Evolutionary conservation across 805 yeast species (phyloP).

Genomic region (Saturnispora kantuleensis): DNA sequence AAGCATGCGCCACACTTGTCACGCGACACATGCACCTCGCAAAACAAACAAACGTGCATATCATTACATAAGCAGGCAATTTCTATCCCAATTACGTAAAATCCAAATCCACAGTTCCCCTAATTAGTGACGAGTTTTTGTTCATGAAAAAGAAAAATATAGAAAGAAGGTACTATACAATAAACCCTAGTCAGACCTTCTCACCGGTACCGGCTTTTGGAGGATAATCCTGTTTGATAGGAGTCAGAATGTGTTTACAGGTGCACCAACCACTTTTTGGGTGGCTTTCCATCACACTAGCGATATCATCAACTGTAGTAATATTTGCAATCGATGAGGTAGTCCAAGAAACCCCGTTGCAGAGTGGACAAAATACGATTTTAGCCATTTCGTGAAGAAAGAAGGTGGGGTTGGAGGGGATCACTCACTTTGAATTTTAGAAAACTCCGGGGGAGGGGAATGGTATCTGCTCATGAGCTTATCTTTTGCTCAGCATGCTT

Average conservation of each 20-base stretch:
- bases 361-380: conserved; percentile 30
- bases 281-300: conserved; percentile 44
- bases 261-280: conserved; percentile 44
- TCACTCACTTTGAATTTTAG: not conserved
- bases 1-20: not conserved
- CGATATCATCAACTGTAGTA: conserved; percentile 29
- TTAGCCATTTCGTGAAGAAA: conserved; percentile 21
- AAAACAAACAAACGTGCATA: not conserved
- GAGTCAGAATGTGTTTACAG: conserved; percentile 37
- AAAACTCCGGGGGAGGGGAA: not conserved
- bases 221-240: conserved; percentile 36
- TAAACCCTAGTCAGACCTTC: not conserved
- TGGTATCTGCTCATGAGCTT: not conserved
- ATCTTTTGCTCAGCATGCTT: no score
- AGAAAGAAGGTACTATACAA: not conserved
- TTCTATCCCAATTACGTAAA: not conserved
- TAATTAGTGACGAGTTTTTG: not conserved
- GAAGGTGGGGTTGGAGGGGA: not conserved
- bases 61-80: not conserved
- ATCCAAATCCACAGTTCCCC: no score
- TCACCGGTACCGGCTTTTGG: conserved; percentile 55
- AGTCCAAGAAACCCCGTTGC: conserved; percentile 49
- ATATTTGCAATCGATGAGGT: conserved; percentile 38
- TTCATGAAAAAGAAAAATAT: not conserved
- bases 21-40: no score